Base-by-base conservation (phyloP, 306 rosid genomes). In the Gynostemma pentaphyllum region DNA sequence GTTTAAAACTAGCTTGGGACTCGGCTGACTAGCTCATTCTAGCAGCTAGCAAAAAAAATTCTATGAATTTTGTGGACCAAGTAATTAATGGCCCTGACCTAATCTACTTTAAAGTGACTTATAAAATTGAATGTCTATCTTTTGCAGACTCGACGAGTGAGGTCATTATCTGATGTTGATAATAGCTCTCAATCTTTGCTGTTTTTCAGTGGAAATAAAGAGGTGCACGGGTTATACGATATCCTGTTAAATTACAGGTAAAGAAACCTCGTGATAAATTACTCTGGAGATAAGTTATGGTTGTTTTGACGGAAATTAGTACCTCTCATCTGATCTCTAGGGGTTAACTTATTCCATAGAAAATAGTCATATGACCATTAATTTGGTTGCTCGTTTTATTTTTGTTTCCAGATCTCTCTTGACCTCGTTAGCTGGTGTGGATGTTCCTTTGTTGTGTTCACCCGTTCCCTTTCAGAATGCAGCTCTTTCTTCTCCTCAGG, bases 391-490 rank as follows among this genome's bases (percentile, higher is more conserved):
- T 45, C 18, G 45, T 29, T 15, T 51, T 3, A 19, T 52, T 22
- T 7, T 69, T 72, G 36, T 50, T 26, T 70, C 73, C 76, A 94
- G 99, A 80, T 77, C 83, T 68, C 69, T 86, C 75, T 74, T 86
- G 82, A 73, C 90, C 74, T 65, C 80, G 52, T 78, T 94, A 66
- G 70, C 87, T 49, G 87, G 87, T 50, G 68, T 75, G 76, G 99
- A 94, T 47, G 97, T 84, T 55, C 97, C 99, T 51, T 74, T 85
- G 51, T 74, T 94, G 70, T 84, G 76, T 70, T 88, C 99, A 24
- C 87, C 97, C 23, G 76, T 84, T 55, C 95, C 94, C 7, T 94
- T 94, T 78, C 89, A 72, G 76, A 94, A 82, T 77, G 86, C 95
- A 63, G 80, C 99, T 51, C 30, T 81, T 55, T 86, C 90, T 71